phyloP scores from a whole-genome alignment of 352 stramenopile genomes.

The Phytophthora cactorum region DNA sequence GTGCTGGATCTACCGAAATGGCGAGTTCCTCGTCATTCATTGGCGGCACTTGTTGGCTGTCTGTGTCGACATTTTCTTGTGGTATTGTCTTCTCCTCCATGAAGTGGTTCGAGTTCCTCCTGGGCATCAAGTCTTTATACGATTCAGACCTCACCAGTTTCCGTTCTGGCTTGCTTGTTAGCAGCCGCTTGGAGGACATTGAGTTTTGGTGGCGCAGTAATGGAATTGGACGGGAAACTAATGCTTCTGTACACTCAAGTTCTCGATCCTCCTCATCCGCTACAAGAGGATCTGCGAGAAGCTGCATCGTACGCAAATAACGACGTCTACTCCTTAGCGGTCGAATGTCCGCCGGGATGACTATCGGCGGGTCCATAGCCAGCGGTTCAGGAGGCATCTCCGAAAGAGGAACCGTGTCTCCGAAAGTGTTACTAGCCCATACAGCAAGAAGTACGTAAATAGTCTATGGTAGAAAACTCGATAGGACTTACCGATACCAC shows the following conservation, averaged over 20 bases:
- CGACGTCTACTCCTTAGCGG: conserved; percentile 49
- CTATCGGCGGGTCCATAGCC: conserved; percentile 55
- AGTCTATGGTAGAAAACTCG: background rate
- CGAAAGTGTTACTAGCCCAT: conserved; percentile 64
- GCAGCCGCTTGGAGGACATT: conserved; percentile 23
- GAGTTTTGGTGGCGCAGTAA: conserved; percentile 26
- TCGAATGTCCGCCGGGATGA: conserved; percentile 59
- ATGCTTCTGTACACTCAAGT: conserved; percentile 2
- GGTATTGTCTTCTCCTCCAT: conserved; percentile 5
- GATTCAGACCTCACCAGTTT: conserved; percentile 29
- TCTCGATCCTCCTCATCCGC: conserved; percentile 15
- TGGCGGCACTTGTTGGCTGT: background rate
- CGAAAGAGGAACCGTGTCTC: conserved; percentile 43
- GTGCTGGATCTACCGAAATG: background rate
- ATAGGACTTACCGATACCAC: conserved; percentile 64
- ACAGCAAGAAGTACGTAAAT: background rate
- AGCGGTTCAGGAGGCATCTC: conserved; percentile 49
- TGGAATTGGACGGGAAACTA: background rate
- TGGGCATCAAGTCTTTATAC: conserved; percentile 15
- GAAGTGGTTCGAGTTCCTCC: conserved; percentile 3
- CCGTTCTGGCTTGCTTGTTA: conserved; percentile 18
- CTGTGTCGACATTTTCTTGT: conserved; percentile 5
- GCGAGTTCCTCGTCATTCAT: background rate
- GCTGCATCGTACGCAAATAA: conserved; percentile 72
- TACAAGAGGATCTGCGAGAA: conserved; percentile 40